Evolutionary conservation across 176 grass and related monocot genomes (phyloP), one percentile per base, ranked within the genome.

Genomic region (Oropetium thomaeum): DNA sequence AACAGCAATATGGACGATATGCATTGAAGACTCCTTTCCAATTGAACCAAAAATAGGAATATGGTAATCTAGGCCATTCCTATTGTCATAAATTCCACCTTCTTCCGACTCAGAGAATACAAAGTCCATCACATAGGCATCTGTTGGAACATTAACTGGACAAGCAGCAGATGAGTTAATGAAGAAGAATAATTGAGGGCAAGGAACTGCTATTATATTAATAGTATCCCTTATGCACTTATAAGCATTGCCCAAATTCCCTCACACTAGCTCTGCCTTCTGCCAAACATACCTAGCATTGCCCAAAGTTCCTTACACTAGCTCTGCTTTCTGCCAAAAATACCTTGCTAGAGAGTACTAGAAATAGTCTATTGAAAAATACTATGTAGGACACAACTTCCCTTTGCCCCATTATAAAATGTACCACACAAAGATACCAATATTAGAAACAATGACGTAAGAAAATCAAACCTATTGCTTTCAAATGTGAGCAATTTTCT

Each of bases 91-190:
- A 45, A 93, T 75, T 65, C 94, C 94, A 77, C 88, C 90, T 82
- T 91, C 88, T 77, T 93, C 90, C 60, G 60, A 91, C 82, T 97
- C 94, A 0, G 88, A 97, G 88, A 97, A 97, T 87, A 97, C 94
- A 72, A 97, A 97, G 67, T 97, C 94, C 86, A 97, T 93, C 86
- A 89, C 89, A 70, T 93, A 97, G 19, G 94, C 90, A 70, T 97
- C 90, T 10, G 20, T 7, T 8, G 90, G 94, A 75, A 97, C 67
- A 10, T 67, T 83, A 75, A 91, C 93, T 97, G 88, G 69, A 83
- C 59, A 86, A 67, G 59, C 40, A 72, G 33, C 59, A 81, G 11
- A 16, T 48, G 5, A 82, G 6, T 70, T 86, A 20, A 67, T 58
- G 47, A 22, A 35, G 16, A 53, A 53, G 8, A 64, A 28, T 17